Base-by-base conservation (phyloP, 192 early-diverging fungal genomes). In the Coemansia sp. region DNA sequence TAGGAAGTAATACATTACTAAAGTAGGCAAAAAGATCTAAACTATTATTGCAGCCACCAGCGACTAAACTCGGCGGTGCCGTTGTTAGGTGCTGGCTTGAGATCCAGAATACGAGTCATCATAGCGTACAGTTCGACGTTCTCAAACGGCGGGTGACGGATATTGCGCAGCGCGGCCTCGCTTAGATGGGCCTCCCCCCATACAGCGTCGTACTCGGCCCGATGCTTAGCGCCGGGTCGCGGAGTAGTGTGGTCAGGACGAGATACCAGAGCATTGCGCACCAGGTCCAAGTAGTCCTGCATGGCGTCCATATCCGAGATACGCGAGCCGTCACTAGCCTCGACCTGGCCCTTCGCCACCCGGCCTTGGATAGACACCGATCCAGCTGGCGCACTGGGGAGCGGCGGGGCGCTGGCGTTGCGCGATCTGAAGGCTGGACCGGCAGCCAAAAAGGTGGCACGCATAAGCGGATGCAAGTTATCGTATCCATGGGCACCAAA, bases 401-500 rank as follows among this genome's bases (percentile, higher is more conserved):
- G 36, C 36, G 32, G 32, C 15, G 66, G 62, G 1, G 78, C 63
- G 5, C 25, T 23, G 25, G 29, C 34, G 12, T 39, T 23, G 19
- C 74, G 76, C 14, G 65, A 25, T 32, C 73, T 59, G 72, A 93
- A 91, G 4, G 85, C 74, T 0, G 93, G 92, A 3, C 94, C 95
- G 23, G 73, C 78, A 2, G 94, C 95, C 60, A 94, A 73, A 73
- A 95, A 94, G 10, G 93, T 90, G 2, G 93, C 91, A 7, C 92
- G 85, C 94, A 98, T 98, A 15, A 92, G 87, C 4, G 79, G 73
- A 36, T 87, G 69, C 67, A 84, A 39, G 76, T 91, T 86, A 68
- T 95, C 91, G 80, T 93, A 98, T 7, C 96, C 96, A 74, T 98
- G 96, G 29, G 86, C 82, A 17, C 94, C 95, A 31, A 73, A 70